Conservation (phyloP, 2,329 filamentous ascomycete genomes). For the Alternaria sp. region DNA sequence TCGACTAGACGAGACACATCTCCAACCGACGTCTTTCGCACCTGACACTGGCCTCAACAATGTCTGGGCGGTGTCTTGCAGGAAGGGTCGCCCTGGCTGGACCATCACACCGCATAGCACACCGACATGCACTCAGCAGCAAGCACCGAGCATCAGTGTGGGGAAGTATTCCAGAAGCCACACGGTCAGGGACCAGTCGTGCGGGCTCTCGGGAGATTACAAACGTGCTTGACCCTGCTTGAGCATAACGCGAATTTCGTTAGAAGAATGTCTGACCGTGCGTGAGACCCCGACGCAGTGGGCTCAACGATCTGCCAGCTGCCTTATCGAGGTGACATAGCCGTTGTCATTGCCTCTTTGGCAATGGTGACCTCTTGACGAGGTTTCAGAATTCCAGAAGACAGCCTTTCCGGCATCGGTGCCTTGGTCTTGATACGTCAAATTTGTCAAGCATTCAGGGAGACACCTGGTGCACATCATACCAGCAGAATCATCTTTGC, state of each 20-base stretch:
- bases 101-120: slow-evolving; percentile 36
- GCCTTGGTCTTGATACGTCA: slow-evolving; percentile 26
- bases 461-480: slow-evolving; percentile 10
- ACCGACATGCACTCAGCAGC: slow-evolving; percentile 29
- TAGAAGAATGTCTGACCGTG: slow-evolving; percentile 35
- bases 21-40: slow-evolving; percentile 24
- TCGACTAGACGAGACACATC: slow-evolving; percentile 39
- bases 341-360: slow-evolving; percentile 35
- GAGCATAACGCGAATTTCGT: slow-evolving; percentile 47
- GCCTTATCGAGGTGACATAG: slow-evolving; percentile 36
- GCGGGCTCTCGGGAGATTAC: slow-evolving; percentile 42
- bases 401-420: slow-evolving; percentile 21
- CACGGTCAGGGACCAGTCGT: slow-evolving; percentile 45
- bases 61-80: slow-evolving; percentile 32
- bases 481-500: slow-evolving; percentile 5
- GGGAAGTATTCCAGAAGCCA: slow-evolving; percentile 43
- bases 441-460: slow-evolving; percentile 27
- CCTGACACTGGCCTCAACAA: slow-evolving; percentile 22
- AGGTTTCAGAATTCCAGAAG: slow-evolving; percentile 36
- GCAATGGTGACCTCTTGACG: slow-evolving; percentile 37
- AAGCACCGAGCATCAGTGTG: slow-evolving; percentile 40
- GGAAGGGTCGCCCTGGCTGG: slow-evolving; percentile 34
- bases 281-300: slow-evolving; percentile 35
- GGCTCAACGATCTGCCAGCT: slow-evolving; percentile 37
- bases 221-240: slow-evolving; percentile 35